Percentiles rank a stretch among this genome's conserved stretches.
Evolutionary conservation across 768 basidiomycete species (phyloP).

Genomic region (Boletus rubescentipes): DNA sequence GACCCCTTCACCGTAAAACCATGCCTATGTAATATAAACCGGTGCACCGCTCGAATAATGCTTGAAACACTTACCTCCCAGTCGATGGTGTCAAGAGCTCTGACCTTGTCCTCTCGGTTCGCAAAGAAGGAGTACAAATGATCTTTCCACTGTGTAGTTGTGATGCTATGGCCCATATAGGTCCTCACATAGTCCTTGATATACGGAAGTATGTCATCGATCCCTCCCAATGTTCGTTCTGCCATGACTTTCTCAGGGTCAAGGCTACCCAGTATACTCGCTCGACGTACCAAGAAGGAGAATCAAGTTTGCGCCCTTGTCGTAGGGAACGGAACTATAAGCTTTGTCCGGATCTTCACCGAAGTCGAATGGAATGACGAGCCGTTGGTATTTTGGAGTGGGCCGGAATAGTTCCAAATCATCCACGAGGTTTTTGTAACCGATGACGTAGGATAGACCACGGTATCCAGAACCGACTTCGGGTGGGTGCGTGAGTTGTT

Average conservation of each 20-base stretch:
- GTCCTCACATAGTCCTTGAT: constrained; percentile 54
- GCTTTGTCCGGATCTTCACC: constrained; percentile 81
- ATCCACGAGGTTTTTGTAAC: constrained; percentile 68
- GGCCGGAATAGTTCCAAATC: constrained; percentile 60
- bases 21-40: constrained; percentile 35
- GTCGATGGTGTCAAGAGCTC: constrained; percentile 49
- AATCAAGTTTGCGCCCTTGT: constrained; percentile 88
- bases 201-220: constrained; percentile 57
- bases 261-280: no score
- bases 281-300: constrained; percentile 64
- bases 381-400: constrained; percentile 69
- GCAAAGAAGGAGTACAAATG: constrained; percentile 56
- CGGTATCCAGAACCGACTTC: constrained; percentile 47
- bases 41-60: not conserved
- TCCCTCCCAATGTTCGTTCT: constrained; percentile 56
- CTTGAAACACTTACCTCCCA: constrained; percentile 47
- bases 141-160: constrained; percentile 55
- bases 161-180: constrained; percentile 56
- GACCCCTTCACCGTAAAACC: constrained; percentile 57
- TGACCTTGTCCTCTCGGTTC: constrained; percentile 43
- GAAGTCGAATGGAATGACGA: constrained; percentile 70
- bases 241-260: not conserved
- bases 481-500: constrained; percentile 65
- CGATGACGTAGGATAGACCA: constrained; percentile 79
- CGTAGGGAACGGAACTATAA: constrained; percentile 76